These are phyloP conservation scores for Alternaria panax DNA, from an alignment of 2,329 filamentous ascomycete genomes.

Conservation along the genomic window DNA sequence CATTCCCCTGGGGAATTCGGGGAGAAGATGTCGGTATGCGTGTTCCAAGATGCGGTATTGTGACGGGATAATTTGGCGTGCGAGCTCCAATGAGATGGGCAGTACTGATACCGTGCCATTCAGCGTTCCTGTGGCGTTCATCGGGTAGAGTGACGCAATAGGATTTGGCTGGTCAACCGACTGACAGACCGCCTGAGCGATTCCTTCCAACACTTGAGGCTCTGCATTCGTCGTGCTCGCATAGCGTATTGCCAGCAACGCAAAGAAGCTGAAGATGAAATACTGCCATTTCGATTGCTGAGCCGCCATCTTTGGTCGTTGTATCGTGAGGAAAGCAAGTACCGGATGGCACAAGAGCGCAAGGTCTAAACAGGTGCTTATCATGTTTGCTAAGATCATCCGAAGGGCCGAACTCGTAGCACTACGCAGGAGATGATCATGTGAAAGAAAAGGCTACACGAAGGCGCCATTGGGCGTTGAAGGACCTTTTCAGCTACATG, in stretches of 20 bases:
- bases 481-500: constrained; percentile 14
- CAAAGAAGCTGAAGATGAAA: constrained; percentile 37
- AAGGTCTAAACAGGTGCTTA: constrained; percentile 39
- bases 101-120: constrained; percentile 63
- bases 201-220: constrained; percentile 1
- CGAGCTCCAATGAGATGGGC: constrained; percentile 58
- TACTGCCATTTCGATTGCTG: constrained; percentile 36
- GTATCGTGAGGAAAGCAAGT: constrained; percentile 38
- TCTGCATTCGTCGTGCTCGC: constrained; percentile 23
- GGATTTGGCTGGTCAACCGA: constrained; percentile 56
- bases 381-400: constrained; percentile 24
- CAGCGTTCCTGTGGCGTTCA: constrained; percentile 60
- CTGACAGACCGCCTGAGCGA: constrained; percentile 25
- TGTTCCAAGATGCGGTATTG: constrained; percentile 60
- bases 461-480: neutral
- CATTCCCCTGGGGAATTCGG: constrained; percentile 59
- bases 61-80: constrained; percentile 58
- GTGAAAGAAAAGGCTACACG: constrained; percentile 7
- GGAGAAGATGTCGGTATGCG: constrained; percentile 58
- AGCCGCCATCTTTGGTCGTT: constrained; percentile 35
- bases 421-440: constrained; percentile 5
- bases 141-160: constrained; percentile 57
- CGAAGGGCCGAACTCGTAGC: constrained; percentile 2
- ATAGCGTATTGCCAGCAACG: constrained; percentile 37
- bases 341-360: constrained; percentile 44